Evolutionary conservation across 1,139 yeast genomes (phyloP).

Genomic region (Blastobotrys petasosporus): DNA sequence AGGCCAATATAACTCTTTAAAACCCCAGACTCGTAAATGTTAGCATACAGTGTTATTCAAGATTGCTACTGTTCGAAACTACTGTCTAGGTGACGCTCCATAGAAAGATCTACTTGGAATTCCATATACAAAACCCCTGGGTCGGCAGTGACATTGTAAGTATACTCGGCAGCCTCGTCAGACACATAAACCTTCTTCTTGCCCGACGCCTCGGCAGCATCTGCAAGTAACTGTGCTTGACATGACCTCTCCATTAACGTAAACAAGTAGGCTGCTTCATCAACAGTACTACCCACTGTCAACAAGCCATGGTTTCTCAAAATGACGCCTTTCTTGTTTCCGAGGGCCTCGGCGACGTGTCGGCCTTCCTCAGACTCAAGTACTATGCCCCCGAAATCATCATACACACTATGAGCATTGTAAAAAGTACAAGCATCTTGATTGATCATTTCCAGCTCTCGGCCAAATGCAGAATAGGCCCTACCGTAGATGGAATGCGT

Average conservation of each 20-base stretch:
- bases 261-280: slow-evolving; percentile 74
- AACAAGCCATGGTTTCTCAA: slow-evolving; percentile 74
- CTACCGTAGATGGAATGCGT: slow-evolving; percentile 71
- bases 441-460: slow-evolving; percentile 68
- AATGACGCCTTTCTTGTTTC: slow-evolving; percentile 58
- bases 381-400: slow-evolving; percentile 75
- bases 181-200: slow-evolving; percentile 39
- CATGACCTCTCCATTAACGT: slow-evolving; percentile 64
- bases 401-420: slow-evolving; percentile 59
- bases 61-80: slow-evolving; percentile 18
- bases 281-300: slow-evolving; percentile 72
- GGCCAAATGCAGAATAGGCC: slow-evolving; percentile 68
- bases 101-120: slow-evolving; percentile 60
- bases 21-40: too few species aligned
- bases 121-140: slow-evolving; percentile 66
- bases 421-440: slow-evolving; percentile 71
- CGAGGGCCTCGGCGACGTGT: slow-evolving; percentile 61
- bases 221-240: slow-evolving; percentile 64
- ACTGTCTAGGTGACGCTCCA: slow-evolving; percentile 35
- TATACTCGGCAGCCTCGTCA: slow-evolving; percentile 67
- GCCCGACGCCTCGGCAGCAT: slow-evolving; percentile 42
- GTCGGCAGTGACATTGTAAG: slow-evolving; percentile 55
- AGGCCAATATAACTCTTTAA: too few species aligned
- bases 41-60: too few species aligned
- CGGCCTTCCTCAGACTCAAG: slow-evolving; percentile 66